Conservation (phyloP, 306 rosid species). For the Trifolium subterraneum region DNA sequence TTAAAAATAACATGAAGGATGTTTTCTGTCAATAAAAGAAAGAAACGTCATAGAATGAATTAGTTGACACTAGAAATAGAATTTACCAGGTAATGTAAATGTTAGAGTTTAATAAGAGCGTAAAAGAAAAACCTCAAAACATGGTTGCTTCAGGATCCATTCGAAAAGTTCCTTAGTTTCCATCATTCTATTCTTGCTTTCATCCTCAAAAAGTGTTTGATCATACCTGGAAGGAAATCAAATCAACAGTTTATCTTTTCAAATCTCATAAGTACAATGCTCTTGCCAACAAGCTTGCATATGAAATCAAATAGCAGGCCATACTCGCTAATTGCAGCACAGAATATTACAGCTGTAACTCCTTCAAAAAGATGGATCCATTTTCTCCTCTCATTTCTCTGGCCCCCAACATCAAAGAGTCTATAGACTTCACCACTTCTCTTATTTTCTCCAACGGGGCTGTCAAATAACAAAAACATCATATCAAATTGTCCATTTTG, state of each 20-base stretch:
- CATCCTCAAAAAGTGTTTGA: conserved; percentile 98
- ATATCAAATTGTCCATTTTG: conserved; percentile 15
- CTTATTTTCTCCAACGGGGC: conserved; percentile 98
- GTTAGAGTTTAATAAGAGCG: conserved; percentile 31
- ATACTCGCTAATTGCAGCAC: conserved; percentile 99
- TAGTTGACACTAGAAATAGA: conserved; percentile 26
- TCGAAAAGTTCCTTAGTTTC: conserved; percentile 95
- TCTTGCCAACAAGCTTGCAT: conserved; percentile 30
- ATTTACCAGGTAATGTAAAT: neutral
- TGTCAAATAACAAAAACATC: conserved; percentile 53
- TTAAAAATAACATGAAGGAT: conserved; percentile 95
- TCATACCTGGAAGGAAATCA: conserved; percentile 73
- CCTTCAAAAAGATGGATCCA: conserved; percentile 99
- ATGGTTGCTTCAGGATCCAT: conserved; percentile 94
- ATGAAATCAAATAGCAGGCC: conserved; percentile 36
- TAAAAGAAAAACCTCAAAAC: conserved; percentile 80
- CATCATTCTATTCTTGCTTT: conserved; percentile 88
- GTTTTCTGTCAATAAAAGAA: conserved; percentile 72
- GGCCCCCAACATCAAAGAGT: conserved; percentile 98
- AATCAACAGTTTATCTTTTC: conserved; percentile 32
- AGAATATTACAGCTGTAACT: conserved; percentile 96
- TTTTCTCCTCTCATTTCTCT: conserved; percentile 98
- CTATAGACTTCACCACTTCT: conserved; percentile 96
- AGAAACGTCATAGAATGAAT: conserved; percentile 30
- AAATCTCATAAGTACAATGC: conserved; percentile 26